Conservation (phyloP, 2,329 filamentous ascomycete genomes). For the Aspergillus pseudoglaucus region DNA sequence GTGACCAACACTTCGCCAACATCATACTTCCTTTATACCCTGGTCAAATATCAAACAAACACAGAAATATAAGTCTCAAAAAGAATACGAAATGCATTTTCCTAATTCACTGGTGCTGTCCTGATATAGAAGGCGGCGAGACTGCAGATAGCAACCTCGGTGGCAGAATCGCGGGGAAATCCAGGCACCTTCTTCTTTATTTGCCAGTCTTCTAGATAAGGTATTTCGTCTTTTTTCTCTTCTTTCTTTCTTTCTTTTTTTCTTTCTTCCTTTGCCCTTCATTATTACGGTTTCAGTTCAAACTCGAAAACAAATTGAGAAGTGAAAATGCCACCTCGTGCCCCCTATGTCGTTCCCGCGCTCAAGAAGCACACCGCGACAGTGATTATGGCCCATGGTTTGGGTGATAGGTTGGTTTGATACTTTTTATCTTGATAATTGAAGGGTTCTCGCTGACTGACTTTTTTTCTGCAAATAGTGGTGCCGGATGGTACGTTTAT, state of each 20-base stretch:
- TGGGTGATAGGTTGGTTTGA: constrained; percentile 69
- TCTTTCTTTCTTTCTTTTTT: not conserved
- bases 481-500: constrained; percentile 39
- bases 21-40: too few species aligned
- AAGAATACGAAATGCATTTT: too few species aligned
- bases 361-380: constrained; percentile 82
- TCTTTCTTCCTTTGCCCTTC: not conserved
- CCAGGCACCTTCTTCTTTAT: not conserved
- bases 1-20: too few species aligned
- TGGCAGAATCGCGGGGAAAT: constrained; percentile 21
- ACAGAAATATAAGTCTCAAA: not conserved
- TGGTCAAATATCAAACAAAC: too few species aligned
- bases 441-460: constrained; percentile 2
- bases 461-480: constrained; percentile 29
- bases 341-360: constrained; percentile 68
- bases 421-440: not conserved
- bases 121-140: constrained; percentile 14
- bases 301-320: not conserved
- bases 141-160: constrained; percentile 8
- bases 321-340: constrained; percentile 38
- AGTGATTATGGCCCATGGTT: constrained; percentile 86
- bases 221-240: constrained; percentile 2
- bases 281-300: not conserved
- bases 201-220: not conserved
- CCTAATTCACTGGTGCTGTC: too few species aligned